Evolutionary conservation across 495 filamentous ascomycete genomes (phyloP), one percentile per base, ranked within the genome.

Genomic region (Xylaria bambusicola): DNA sequence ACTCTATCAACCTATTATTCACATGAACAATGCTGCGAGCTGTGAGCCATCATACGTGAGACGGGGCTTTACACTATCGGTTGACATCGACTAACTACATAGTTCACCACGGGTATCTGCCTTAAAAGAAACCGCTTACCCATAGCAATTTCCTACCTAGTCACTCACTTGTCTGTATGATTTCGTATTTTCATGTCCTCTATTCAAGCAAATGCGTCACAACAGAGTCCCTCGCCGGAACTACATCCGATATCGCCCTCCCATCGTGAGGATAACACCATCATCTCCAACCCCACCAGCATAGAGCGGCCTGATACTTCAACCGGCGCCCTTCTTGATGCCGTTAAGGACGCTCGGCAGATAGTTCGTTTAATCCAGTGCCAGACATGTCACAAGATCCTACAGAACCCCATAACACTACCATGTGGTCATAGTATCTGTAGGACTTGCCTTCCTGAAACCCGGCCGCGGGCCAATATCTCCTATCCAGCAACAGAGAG

Each of bases 341-440:
- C 66, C 21, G 23, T 44, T 41, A 68, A 55, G 38, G 63, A 71
- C 51, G 62, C 58, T 13, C 65, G 86, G 58, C 71, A 81, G 40
- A 80, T 95, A 44, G 74, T 93, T 61, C 84, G 84, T 33, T 72
- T 91, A 26, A 75, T 92, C 17, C 89, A 93, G 70, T 97, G 92
- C 69, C 77, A 80, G 20, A 73, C 81, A 61, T 97, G 93, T 69
- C 90, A 88, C 10, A 75, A 73, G 13, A 89, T 88, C 2, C 75
- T 93, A 2, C 79, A 72, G 27, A 76, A 80, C 0, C 91, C 93
- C 12, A 76, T 90, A 42, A 90, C 89, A 3, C 75, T 97, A 17
- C 92, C 92, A 2, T 97, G 93, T 67, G 92, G 93, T 3, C 84
- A 88, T 68, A 83, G 87, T 6, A 63, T 96, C 6, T 97, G 93